Base-by-base conservation (phyloP, 2,329 filamentous ascomycete genomes). In the Harringtonia aguacate region DNA sequence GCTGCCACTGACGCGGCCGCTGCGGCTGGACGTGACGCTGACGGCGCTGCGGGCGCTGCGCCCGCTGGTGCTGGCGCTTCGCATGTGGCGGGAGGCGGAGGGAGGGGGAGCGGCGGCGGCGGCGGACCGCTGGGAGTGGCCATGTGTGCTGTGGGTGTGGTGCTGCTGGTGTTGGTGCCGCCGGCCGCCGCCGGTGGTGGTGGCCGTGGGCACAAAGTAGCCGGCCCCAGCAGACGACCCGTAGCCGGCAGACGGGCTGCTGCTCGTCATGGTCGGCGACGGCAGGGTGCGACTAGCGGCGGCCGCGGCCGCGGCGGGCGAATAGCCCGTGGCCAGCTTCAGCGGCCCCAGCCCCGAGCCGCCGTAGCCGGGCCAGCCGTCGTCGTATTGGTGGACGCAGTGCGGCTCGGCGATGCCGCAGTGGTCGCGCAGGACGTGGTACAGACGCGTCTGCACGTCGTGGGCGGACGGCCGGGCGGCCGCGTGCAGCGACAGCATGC, bases 401-500 rank as follows among this genome's bases (percentile, higher is more conserved):
- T 75, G 72, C 41, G 71, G 71, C 54, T 74, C 70, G 6, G 56
- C 45, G 37, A 73, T 68, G 21, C 58, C 61, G 49, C 69, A 72
- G 36, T 61, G 54, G 48, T 70, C 68, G 1, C 64, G 70, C 31
- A 79, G 56, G 46, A 78, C 68, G 49, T 66, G 61, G 55, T 76
- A 74, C 39, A 76, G 63, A 43, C 63, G 64, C 36, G 69, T 64
- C 51, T 75, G 69, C 14, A 77, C 71, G 49, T 75, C 69, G 10
- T 60, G 55, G 4, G 73, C 73, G 0, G 65, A 61, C 3, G 73
- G 75, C n/a, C 76, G 63, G 39, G 75, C 70, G 22, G 63, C 61
- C 1, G 75, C 72, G 38, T 69, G 62, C 7, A 61, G 61, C 15
- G 70, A 64, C 27, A 79, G 58, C 75, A 79, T 79, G n/a, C 62